Conservation (phyloP, 306 rosid genomes). For the Carpinus viminea region DNA sequence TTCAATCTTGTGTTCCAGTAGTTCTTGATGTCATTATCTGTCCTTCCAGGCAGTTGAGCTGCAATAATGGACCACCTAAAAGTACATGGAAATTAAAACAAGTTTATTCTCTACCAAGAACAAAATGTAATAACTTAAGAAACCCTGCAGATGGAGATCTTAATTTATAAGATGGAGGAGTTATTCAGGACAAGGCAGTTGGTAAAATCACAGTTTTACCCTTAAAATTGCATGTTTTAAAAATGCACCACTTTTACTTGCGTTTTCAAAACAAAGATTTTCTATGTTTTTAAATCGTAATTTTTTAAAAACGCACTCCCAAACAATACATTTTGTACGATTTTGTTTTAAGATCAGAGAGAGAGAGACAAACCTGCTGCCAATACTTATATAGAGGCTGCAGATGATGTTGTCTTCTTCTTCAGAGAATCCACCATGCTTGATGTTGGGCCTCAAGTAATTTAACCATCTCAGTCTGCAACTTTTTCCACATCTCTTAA, state of each 20-base stretch:
- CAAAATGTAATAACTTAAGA: slow-evolving; percentile 5
- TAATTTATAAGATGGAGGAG: neutral
- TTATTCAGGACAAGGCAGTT: neutral
- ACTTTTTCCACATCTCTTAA: slow-evolving; percentile 98
- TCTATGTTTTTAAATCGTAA: too few species aligned
- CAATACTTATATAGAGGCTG: slow-evolving; percentile 95
- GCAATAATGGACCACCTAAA: slow-evolving; percentile 98
- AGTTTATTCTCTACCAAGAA: slow-evolving; percentile 27
- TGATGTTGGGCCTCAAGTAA: slow-evolving; percentile 93
- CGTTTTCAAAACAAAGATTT: too few species aligned
- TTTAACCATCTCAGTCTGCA: slow-evolving; percentile 94
- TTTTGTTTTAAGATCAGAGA: neutral
- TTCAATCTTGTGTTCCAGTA: slow-evolving; percentile 96
- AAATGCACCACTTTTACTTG: too few species aligned
- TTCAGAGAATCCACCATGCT: slow-evolving; percentile 98
- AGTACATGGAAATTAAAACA: slow-evolving; percentile 17
- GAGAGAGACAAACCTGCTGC: slow-evolving; percentile 73
- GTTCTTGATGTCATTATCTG: slow-evolving; percentile 95
- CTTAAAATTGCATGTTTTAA: too few species aligned
- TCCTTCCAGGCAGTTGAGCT: slow-evolving; percentile 97
- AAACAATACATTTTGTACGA: too few species aligned
- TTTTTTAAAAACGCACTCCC: too few species aligned
- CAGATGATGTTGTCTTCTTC: slow-evolving; percentile 98
- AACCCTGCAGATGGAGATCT: slow-evolving; percentile 18
- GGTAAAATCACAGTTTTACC: too few species aligned